Conservation (phyloP, 306 rosid species). For the Benincasa hispida region DNA sequence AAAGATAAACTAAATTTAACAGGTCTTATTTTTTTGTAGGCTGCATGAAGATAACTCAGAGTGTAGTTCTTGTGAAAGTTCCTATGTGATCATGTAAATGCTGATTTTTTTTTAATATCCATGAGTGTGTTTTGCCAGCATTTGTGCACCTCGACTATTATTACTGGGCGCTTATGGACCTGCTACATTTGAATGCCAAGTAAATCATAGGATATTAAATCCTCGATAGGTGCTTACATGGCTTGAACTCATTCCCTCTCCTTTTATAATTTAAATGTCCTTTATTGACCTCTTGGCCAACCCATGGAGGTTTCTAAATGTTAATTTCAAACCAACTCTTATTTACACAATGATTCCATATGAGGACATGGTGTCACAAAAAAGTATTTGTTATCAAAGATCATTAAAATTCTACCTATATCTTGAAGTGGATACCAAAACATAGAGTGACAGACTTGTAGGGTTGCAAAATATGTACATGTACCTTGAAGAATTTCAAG, state of each 20-base stretch:
- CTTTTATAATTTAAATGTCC: no score
- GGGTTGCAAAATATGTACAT: constrained; percentile 10
- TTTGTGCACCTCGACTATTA: no score
- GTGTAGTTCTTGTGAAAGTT: background rate
- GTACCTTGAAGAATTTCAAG: constrained; percentile 55
- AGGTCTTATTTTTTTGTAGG: background rate
- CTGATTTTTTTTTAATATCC: background rate
- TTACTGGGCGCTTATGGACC: no score
- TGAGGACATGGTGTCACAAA: background rate
- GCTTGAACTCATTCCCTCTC: no score
- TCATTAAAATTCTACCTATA: background rate
- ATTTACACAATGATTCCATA: background rate
- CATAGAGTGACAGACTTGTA: background rate
- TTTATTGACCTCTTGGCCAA: no score
- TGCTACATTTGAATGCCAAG: no score
- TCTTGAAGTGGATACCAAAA: background rate
- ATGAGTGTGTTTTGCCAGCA: no score
- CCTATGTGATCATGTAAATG: background rate
- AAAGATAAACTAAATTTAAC: background rate
- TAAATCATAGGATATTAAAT: no score
- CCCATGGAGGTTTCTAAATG: no score
- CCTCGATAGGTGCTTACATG: no score
- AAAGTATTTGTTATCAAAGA: background rate
- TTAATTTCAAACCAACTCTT: no score
- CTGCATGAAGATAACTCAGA: background rate